Evolutionary conservation across 768 basidiomycete genomes (phyloP).

Genomic region (Podaxis mareebaensis): DNA sequence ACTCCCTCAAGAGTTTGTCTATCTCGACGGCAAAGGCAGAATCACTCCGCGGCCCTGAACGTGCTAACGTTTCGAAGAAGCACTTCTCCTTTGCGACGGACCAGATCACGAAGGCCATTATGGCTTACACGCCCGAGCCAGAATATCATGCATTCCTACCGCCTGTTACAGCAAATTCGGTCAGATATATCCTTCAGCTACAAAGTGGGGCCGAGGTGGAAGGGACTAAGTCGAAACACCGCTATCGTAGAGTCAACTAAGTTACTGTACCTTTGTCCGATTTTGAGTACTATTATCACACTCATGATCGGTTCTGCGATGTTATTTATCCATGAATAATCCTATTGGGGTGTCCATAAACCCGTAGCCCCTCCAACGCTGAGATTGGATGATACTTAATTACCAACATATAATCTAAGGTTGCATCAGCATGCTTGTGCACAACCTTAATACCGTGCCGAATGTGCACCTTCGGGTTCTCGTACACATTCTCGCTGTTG

Average conservation of each 20-base stretch:
- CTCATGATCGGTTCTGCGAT: background rate
- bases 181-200: background rate
- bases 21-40: constrained; percentile 8
- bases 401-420: no score
- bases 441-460: no score
- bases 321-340: background rate
- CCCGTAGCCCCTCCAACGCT: no score
- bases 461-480: no score
- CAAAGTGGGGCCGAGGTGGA: background rate
- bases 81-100: constrained; percentile 3
- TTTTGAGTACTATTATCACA: background rate
- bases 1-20: background rate
- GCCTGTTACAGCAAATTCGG: background rate
- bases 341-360: no score
- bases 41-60: constrained; percentile 10
- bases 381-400: no score
- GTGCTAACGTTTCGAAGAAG: constrained; percentile 3
- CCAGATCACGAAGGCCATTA: constrained; percentile 1
- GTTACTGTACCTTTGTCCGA: background rate
- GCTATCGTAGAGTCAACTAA: background rate
- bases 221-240: background rate
- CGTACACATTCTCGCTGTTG: no score
- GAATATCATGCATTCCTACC: constrained; percentile 6
- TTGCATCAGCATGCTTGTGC: no score
- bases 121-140: background rate